These are phyloP conservation scores for Aspergillus pseudoglaucus DNA, from an alignment of 2,329 filamentous ascomycete species.

Conservation along the genomic window DNA sequence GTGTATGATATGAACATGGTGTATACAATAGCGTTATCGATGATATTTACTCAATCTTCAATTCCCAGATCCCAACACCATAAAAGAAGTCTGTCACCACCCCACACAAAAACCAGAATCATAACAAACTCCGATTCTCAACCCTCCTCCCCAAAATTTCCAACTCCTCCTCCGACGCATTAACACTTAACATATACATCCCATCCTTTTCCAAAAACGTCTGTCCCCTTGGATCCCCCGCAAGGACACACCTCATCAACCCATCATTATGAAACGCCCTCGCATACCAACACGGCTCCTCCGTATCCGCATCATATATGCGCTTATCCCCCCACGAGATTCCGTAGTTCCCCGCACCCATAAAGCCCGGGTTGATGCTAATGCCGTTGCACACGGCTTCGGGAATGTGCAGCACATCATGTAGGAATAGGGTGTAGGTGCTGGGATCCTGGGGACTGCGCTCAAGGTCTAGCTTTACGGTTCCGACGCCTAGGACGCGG, in stretches of 20 bases:
- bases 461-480: slow-evolving; percentile 10
- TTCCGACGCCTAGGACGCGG: slow-evolving; percentile 14
- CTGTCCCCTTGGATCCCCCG: slow-evolving; percentile 9
- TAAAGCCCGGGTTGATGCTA: slow-evolving; percentile 8
- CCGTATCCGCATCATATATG: slow-evolving; percentile 4
- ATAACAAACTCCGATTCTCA: slow-evolving; percentile 5
- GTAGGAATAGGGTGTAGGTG: slow-evolving; percentile 8
- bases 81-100: too few relatives aligned
- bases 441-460: slow-evolving; percentile 8
- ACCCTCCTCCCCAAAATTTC: slow-evolving; percentile 8
- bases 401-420: slow-evolving; percentile 16
- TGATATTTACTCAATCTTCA: too few relatives aligned
- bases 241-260: slow-evolving; percentile 10
- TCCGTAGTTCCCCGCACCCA: slow-evolving; percentile 3
- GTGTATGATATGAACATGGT: too few relatives aligned
- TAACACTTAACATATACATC: slow-evolving; percentile 6
- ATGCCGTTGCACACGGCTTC: slow-evolving; percentile 15
- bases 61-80: too few relatives aligned
- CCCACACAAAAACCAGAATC: background rate
- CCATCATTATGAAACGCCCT: slow-evolving; percentile 6
- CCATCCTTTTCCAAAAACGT: slow-evolving; percentile 4
- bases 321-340: slow-evolving; percentile 2
- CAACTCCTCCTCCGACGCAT: slow-evolving; percentile 13
- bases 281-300: slow-evolving; percentile 12
- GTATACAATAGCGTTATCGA: too few relatives aligned